Evolutionary conservation across 2,329 filamentous ascomycete genomes (phyloP), one percentile per base, ranked within the genome.

Genomic region (Pestalotiopsis sp.): DNA sequence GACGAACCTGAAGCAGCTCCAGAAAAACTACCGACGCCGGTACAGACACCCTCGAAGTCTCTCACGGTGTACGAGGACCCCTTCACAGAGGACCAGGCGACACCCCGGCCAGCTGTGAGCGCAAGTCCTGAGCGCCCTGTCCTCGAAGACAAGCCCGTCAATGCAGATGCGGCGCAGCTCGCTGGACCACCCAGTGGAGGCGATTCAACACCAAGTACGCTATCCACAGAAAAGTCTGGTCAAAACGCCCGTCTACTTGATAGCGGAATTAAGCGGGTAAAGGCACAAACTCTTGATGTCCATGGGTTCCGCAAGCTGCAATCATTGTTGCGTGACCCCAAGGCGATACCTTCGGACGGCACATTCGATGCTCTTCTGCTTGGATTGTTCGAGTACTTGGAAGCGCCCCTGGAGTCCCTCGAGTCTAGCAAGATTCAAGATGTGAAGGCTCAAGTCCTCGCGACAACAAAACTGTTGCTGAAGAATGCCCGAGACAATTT

Each of bases 261-360:
- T 40, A 94, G 92, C 73, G 93, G 91, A 64, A 92, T 95, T 72
- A 84, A 89, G 65, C 92, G 92, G 71, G 91, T 95, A 73, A 90
- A 90, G 73, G 85, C 88, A 38, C 89, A 89, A 74, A 89, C 89
- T 1, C 86, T 95, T n/a, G 93, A 95, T 76, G 92, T 93, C 3
- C 92, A 94, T 76, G 92, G 92, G 68, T 94, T 95, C 84, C 89
- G 92, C 66, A 92, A 93, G 75, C 83, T 95, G 63, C 92, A 95
- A 78, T 90, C 90, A 52, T 86, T 94, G 72, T 86, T 94, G 69
- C 90, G 91, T 71, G 90, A 92, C 69, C 88, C 85, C 75, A 87
- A 86, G 74, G 85, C 89, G 14, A 84, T 89, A 23, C 89, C 92
- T 76, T 85, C 86, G 1, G 88, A 91, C 69, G 89, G 91, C 62